Conservation (phyloP, 257 asterid species). For the Jacaranda copaia region DNA sequence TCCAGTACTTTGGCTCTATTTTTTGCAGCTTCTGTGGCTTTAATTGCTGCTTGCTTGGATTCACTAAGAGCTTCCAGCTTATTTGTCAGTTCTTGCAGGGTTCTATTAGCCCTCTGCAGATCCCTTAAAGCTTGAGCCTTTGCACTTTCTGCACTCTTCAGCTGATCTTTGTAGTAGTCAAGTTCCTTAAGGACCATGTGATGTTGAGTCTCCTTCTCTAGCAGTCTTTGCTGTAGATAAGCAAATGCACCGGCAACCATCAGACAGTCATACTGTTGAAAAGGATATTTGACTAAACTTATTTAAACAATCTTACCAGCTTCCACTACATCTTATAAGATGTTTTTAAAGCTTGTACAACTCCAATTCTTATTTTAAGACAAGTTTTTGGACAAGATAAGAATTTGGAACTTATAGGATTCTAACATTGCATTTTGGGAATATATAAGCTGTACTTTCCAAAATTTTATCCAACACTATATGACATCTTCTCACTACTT, state of each 20-base stretch:
- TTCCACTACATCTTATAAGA: no score
- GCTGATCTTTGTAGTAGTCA: conserved; percentile 69
- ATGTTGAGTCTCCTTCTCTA: conserved; percentile 87
- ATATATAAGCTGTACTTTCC: no score
- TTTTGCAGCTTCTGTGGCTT: conserved; percentile 66
- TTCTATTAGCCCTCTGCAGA: conserved; percentile 65
- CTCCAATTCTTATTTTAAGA: no score
- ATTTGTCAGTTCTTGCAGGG: conserved; percentile 72
- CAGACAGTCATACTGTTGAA: no score
- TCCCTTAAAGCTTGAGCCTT: conserved; percentile 66
- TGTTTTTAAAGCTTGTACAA: no score
- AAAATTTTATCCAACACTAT: no score
- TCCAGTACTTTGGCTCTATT: conserved; percentile 58
- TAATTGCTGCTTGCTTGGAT: conserved; percentile 79
- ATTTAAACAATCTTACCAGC: no score
- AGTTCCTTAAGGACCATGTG: conserved; percentile 74
- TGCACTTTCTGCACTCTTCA: conserved; percentile 53
- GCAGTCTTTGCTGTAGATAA: conserved; percentile 60
- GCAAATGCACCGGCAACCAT: neutral
- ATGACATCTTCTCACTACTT: no score
- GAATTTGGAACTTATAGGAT: no score
- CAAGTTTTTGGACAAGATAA: no score
- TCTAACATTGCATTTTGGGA: no score
- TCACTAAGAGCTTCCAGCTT: conserved; percentile 80
- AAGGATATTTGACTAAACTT: no score